Conservation (phyloP, 1,284 basidiomycete genomes). For the Macrocybe sp. region DNA sequence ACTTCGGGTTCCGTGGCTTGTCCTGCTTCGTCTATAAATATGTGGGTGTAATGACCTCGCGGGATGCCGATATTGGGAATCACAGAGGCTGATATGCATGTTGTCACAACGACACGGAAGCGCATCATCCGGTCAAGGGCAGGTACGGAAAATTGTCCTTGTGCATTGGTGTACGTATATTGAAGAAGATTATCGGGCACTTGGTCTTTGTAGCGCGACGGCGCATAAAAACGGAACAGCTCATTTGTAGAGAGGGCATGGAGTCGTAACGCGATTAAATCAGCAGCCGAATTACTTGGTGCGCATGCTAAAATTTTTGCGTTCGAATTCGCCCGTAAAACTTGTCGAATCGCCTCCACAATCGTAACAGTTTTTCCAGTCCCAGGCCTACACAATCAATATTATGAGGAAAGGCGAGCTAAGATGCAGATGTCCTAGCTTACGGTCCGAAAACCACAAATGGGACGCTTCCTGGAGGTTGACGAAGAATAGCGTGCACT, state of each 20-base stretch:
- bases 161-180: slow-evolving; percentile 34
- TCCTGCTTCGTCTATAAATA: slow-evolving; percentile 64
- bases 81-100: slow-evolving; percentile 56
- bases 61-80: slow-evolving; percentile 49
- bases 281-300: slow-evolving; percentile 58
- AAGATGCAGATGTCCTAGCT: slow-evolving; percentile 21
- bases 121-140: slow-evolving; percentile 32
- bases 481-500: slow-evolving; percentile 43
- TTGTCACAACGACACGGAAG: slow-evolving; percentile 55
- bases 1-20: slow-evolving; percentile 61
- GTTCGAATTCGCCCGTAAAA: slow-evolving; percentile 36
- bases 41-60: slow-evolving; percentile 54
- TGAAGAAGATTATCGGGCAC: slow-evolving; percentile 38
- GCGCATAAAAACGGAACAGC: slow-evolving; percentile 63
- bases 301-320: slow-evolving; percentile 59
- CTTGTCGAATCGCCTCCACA: slow-evolving; percentile 59
- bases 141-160: slow-evolving; percentile 45
- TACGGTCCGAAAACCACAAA: slow-evolving; percentile 68
- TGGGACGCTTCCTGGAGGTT: slow-evolving; percentile 41
- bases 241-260: slow-evolving; percentile 27
- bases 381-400: slow-evolving; percentile 19
- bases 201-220: slow-evolving; percentile 41
- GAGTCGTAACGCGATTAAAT: slow-evolving; percentile 55
- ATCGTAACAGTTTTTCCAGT: slow-evolving; percentile 69
- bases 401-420: not conserved